Percentiles rank a stretch among this genome's conserved stretches.
phyloP scores from a whole-genome alignment of 495 filamentous ascomycete species.

The Hypomontagnella monticulosa region DNA sequence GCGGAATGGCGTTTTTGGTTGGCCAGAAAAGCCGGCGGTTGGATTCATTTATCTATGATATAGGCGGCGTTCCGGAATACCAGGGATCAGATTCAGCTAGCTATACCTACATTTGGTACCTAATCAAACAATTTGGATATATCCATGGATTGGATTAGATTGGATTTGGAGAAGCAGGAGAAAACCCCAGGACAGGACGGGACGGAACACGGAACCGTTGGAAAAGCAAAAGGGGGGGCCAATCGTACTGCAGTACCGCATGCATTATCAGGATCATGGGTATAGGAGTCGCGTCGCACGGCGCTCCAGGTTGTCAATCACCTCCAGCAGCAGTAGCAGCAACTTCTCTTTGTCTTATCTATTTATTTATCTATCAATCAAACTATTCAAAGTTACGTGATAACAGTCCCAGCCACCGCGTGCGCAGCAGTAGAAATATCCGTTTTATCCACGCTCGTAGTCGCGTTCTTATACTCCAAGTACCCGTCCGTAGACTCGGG shows the following conservation, averaged over 20 bases:
- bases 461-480: slow-evolving; percentile 30
- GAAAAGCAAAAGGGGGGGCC: not conserved
- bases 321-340: not conserved
- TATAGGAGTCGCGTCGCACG: slow-evolving; percentile 5
- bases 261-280: slow-evolving; percentile 2
- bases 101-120: too few species aligned
- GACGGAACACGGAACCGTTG: not conserved
- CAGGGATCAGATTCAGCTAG: too few species aligned
- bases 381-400: slow-evolving; percentile 10
- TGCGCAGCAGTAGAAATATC: slow-evolving; percentile 22
- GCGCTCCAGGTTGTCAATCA: not conserved
- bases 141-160: not conserved
- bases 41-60: slow-evolving; percentile 26
- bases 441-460: not conserved
- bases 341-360: slow-evolving; percentile 13
- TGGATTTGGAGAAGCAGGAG: not conserved
- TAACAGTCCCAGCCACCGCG: slow-evolving; percentile 20
- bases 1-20: slow-evolving; percentile 23
- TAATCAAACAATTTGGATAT: slow-evolving; percentile 5
- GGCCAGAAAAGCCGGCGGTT: not conserved
- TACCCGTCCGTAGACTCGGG: slow-evolving; percentile 39
- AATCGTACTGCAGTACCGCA: slow-evolving; percentile 15
- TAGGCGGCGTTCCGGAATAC: slow-evolving; percentile 29
- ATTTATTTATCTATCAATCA: slow-evolving; percentile 17
- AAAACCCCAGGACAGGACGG: not conserved